Conservation (phyloP, 495 filamentous ascomycete species). For the Aspergillus ostianus region DNA sequence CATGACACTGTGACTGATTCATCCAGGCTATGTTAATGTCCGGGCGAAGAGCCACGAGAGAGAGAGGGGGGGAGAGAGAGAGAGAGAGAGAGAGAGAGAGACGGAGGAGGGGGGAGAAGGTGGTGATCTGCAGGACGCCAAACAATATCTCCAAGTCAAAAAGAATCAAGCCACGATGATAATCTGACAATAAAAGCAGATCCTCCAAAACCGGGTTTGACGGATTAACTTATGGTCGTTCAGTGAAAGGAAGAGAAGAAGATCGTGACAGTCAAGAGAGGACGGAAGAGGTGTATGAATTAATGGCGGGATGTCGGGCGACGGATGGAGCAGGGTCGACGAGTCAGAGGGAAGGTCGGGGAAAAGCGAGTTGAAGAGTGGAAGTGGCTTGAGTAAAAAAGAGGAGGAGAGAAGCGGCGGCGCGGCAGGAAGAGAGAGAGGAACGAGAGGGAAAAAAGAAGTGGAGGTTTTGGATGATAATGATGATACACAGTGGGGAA, state of each 20-base stretch:
- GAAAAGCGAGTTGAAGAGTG: conserved; percentile 9
- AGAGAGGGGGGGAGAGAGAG: conserved; percentile 2
- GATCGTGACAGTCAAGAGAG: conserved; percentile 1
- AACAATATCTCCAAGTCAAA: not conserved
- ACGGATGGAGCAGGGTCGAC: conserved; percentile 1
- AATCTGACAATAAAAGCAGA: not conserved
- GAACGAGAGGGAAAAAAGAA: conserved; percentile 8
- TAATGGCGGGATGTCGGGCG: not conserved
- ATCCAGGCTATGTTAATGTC: conserved; percentile 28
- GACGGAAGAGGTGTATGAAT: not conserved
- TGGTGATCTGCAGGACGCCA: not conserved
- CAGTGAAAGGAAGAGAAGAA: not conserved
- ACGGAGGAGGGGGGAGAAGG: not conserved
- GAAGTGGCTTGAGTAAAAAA: conserved; percentile 12
- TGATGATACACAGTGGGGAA: conserved; percentile 23
- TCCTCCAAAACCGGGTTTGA: not conserved
- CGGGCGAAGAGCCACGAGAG: conserved; percentile 7
- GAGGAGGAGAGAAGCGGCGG: conserved; percentile 5
- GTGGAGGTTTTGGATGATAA: conserved; percentile 8
- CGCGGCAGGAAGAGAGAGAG: conserved; percentile 11
- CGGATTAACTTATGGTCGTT: not conserved
- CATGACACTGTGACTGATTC: conserved; percentile 39
- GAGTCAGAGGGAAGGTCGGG: conserved; percentile 6
- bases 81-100: not conserved
- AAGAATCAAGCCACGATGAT: not conserved